Percentiles rank a stretch among this genome's conserved stretches.
Evolutionary conservation across 495 filamentous ascomycete species (phyloP).

Genomic region (Penicillium pulvis): DNA sequence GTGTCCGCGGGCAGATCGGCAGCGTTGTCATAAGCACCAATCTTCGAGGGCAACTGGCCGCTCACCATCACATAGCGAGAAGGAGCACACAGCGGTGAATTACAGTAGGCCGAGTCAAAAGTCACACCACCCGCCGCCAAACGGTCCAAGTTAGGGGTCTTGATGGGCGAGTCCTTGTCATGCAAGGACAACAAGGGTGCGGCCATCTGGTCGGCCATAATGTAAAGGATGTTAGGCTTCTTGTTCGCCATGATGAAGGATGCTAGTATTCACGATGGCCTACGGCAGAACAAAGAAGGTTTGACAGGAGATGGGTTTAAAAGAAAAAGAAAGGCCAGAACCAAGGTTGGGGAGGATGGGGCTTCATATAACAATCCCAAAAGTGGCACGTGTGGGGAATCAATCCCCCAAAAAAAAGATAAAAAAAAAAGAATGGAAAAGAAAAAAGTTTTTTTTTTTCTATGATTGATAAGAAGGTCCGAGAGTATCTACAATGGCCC

Average conservation of each 20-base stretch:
- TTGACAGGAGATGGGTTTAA: slow-evolving; percentile 1
- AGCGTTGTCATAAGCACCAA: slow-evolving; percentile 86
- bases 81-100: slow-evolving; percentile 83
- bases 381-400: slow-evolving; percentile 23
- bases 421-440: slow-evolving; percentile 16
- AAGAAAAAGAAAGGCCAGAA: slow-evolving; percentile 1
- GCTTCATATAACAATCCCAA: slow-evolving; percentile 6
- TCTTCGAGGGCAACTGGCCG: slow-evolving; percentile 82
- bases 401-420: not conserved
- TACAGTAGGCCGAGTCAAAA: slow-evolving; percentile 89
- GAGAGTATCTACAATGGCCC: slow-evolving; percentile 11
- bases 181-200: slow-evolving; percentile 83
- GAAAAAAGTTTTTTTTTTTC: not conserved
- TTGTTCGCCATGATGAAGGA: slow-evolving; percentile 39
- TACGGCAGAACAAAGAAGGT: slow-evolving; percentile 7
- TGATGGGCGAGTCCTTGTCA: slow-evolving; percentile 76
- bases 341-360: slow-evolving; percentile 6
- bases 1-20: slow-evolving; percentile 70
- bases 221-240: slow-evolving; percentile 77
- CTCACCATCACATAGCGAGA: slow-evolving; percentile 89
- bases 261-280: not conserved
- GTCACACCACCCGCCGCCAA: slow-evolving; percentile 75
- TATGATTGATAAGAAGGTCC: slow-evolving; percentile 7
- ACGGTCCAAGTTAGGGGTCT: slow-evolving; percentile 83
- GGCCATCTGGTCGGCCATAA: slow-evolving; percentile 93